These are phyloP conservation scores for Malus domestica DNA, from an alignment of 306 rosid species.

Conservation along the genomic window ASM211411v1 NC_041790.1:8705001-8705500, in stretches of 20 bases:
- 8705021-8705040: too few relatives aligned
- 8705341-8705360: not conserved
- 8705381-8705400: not conserved
- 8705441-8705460: conserved; percentile 29
- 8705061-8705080: too few relatives aligned
- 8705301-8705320: not conserved
- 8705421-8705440: conserved; percentile 7
- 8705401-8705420: not conserved
- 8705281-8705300: not conserved
- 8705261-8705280: not conserved
- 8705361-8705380: not conserved
- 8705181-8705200: not conserved
- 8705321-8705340: not conserved
- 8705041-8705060: too few relatives aligned
- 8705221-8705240: not conserved
- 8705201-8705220: not conserved
- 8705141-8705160: too few relatives aligned
- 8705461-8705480: conserved; percentile 19
- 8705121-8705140: too few relatives aligned
- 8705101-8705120: too few relatives aligned
- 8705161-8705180: too few relatives aligned
- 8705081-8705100: too few relatives aligned
- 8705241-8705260: too few relatives aligned
- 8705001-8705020: not conserved
- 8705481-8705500: conserved; percentile 34